Evolutionary conservation across 176 grass and related monocot genomes (phyloP), one percentile per base, ranked within the genome.

Genomic region (Eragrostis curvula): DNA sequence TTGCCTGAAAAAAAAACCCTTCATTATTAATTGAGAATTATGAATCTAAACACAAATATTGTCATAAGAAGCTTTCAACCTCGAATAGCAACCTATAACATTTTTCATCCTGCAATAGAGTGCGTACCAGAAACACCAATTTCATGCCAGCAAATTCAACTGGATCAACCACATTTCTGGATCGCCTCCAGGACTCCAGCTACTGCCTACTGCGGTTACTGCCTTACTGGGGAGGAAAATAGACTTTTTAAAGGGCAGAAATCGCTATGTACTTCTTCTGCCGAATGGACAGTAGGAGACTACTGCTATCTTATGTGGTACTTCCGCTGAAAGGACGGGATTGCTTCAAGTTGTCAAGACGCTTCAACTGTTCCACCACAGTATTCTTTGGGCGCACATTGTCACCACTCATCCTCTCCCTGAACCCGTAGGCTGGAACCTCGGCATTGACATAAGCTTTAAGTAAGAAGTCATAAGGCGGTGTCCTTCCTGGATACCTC

Each of bases 371-470:
- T 20, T 63, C 21, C 23, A 25, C 43, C 16, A 84, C 21, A 74
- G 5, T 42, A 70, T 60, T 87, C 50, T 27, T 74, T 29, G 61
- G 87, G 6, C 48, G 65, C 23, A 89, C 53, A 15, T 89, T 85
- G 52, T 97, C 85, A 10, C 74, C 88, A 85, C 50, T 84, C 84
- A 97, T 90, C 74, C 94, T 89, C 62, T 94, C 87, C 64, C 75
- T 79, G 78, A 97, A 89, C 66, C 94, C 91, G 12, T 97, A 60
- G 43, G 89, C 79, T 59, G 75, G 79, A 84, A 79, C 70, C 77
- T 89, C 47, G 1, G 94, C 91, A 74, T 87, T 94, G n/a, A 67
- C 30, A 83, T 97, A 94, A 61, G 91, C 85, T 81, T 77, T 57
- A 75, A 97, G 89, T 82, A 97, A 82, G 18, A 91, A 56, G 24